Percentiles rank a stretch among this genome's conserved stretches.
Conservation (phyloP, 768 basidiomycete species). For the Pleurotus giganteus region DNA sequence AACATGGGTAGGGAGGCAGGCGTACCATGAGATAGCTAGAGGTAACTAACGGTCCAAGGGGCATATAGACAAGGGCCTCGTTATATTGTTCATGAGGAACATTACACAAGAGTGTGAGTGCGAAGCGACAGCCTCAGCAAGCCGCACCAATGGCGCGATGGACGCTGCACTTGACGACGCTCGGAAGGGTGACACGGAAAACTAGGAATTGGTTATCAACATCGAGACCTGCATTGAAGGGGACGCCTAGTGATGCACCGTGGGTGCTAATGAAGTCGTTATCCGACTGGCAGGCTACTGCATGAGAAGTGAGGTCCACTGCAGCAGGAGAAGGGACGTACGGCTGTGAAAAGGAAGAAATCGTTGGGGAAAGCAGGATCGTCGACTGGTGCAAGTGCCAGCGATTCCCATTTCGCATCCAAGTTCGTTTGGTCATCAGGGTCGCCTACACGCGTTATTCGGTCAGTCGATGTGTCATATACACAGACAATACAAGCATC, state of each 20-base stretch:
- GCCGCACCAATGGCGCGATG: conserved; percentile 1
- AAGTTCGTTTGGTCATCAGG: conserved; percentile 53
- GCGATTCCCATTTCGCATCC: conserved; percentile 66
- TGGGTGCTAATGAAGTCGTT: conserved; percentile 62
- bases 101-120: too few relatives aligned
- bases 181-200: conserved; percentile 57
- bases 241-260: conserved; percentile 47
- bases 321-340: conserved; percentile 26
- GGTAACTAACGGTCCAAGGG: too few relatives aligned
- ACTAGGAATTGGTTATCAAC: conserved; percentile 65
- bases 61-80: too few relatives aligned
- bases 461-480: background rate
- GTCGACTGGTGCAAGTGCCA: conserved; percentile 53
- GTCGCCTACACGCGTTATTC: conserved; percentile 29
- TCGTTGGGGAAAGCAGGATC: conserved; percentile 56
- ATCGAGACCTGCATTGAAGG: conserved; percentile 53
- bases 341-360: conserved; percentile 65
- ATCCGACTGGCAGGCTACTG: conserved; percentile 38
- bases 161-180: conserved; percentile 15
- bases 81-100: too few relatives aligned
- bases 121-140: background rate
- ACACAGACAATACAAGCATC: conserved; percentile 8
- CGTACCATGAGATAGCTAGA: too few relatives aligned
- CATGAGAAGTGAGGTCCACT: background rate
- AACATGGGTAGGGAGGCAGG: too few relatives aligned